Evolutionary conservation across 495 filamentous ascomycete species (phyloP), one percentile per base, ranked within the genome.

Genomic region (Penicillium lagena): DNA sequence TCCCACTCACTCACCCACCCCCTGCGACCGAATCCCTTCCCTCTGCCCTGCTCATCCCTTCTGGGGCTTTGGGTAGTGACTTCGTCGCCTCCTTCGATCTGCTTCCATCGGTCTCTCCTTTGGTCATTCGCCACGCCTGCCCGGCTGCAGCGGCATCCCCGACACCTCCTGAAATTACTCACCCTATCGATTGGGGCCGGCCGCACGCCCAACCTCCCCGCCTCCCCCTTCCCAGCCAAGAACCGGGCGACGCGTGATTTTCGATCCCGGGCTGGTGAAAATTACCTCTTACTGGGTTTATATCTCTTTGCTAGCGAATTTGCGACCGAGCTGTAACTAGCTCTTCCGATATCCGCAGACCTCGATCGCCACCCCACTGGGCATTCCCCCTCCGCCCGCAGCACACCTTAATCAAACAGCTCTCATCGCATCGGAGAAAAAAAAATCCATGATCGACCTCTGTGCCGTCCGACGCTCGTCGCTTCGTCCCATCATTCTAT

Each of bases 391-490:
- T 66, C 90, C 81, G 85, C 66, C 90, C 81, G 85, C 89, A 90
- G 75, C 93, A 86, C 39, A 87, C 75, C 31, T 90, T 79, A 44
- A 88, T 78, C 89, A 6, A 22, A 22, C 87, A 93, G 50, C 59
- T 38, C 45, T 46, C 34, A 37, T 47, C 44, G 51, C 54, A 47
- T 47, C 52, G 48, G 43, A 41, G 45, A 44, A 45, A 36, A 49
- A 49, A 43, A 54, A 59, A 60, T 56, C 47, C 58, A 70, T 70
- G 66, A 55, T 66, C 56, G 51, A 53, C 58, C 47, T 56, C 41
- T 52, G 28, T 31, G 43, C 50, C 36, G 29, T 52, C 51, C 56
- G 57, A 63, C 62, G 50, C 55, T 58, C 45, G 56, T 56, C 56
- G 54, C 43, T 52, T 41, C 50, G 36, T 42, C 36, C 47, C 46